phyloP scores from a whole-genome alignment of 1,139 yeast genomes.

The Hemisphaericaspora xylofermentans region DNA sequence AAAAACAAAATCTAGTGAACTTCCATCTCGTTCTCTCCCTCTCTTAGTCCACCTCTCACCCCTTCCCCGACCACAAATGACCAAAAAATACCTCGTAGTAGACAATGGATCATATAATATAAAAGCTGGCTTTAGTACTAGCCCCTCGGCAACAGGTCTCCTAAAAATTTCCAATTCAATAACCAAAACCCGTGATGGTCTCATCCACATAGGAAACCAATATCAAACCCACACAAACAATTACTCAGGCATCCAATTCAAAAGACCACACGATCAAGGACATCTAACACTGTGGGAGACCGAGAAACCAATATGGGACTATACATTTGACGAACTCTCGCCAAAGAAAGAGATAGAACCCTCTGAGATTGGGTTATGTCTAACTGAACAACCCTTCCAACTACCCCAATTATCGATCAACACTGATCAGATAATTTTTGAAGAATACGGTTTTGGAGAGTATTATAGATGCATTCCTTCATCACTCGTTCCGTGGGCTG shows the following conservation, averaged over 20 bases:
- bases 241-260: constrained; percentile 70
- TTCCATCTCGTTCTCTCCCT: too few species aligned
- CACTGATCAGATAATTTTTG: constrained; percentile 90
- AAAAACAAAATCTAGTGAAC: constrained; percentile 2
- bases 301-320: constrained; percentile 93
- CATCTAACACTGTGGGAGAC: constrained; percentile 91
- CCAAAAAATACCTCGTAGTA: constrained; percentile 36
- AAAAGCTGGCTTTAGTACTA: constrained; percentile 63
- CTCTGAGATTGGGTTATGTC: constrained; percentile 48
- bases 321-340: constrained; percentile 44
- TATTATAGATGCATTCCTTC: constrained; percentile 64
- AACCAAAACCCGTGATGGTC: constrained; percentile 73
- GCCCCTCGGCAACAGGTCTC: constrained; percentile 31
- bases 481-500: constrained; percentile 70
- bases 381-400: constrained; percentile 80
- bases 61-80: background rate
- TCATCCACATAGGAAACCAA: constrained; percentile 68
- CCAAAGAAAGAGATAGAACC: constrained; percentile 42
- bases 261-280: constrained; percentile 86
- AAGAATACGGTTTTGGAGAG: constrained; percentile 80
- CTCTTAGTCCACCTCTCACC: background rate
- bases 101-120: constrained; percentile 90
- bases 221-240: constrained; percentile 64
- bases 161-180: constrained; percentile 65
- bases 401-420: constrained; percentile 80